phyloP scores from a whole-genome alignment of 164 flowering plant genomes.

The Vitis rotundifolia region DNA sequence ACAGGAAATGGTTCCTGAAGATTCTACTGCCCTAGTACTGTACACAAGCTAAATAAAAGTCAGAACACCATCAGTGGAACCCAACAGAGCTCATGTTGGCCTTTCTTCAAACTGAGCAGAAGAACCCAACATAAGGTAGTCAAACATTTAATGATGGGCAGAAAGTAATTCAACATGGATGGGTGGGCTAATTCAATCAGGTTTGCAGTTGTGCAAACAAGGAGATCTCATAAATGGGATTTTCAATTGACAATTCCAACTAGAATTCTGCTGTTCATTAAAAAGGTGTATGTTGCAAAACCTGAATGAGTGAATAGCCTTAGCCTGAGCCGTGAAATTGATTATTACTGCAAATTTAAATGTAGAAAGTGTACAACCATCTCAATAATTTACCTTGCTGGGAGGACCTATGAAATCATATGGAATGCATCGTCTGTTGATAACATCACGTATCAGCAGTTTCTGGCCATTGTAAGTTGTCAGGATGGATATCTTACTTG shows the following conservation, averaged over 20 bases:
- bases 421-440: slow-evolving; percentile 74
- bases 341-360: not conserved
- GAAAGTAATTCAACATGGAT: too few relatives aligned
- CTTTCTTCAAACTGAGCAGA: not conserved
- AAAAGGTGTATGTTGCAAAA: too few relatives aligned
- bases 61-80: not conserved
- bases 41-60: not conserved
- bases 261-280: too few relatives aligned
- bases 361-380: not conserved
- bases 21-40: not conserved
- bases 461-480: slow-evolving; percentile 99
- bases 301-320: not conserved
- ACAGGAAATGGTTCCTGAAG: not conserved
- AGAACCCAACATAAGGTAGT: not conserved
- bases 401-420: slow-evolving; percentile 85
- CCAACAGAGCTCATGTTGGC: not conserved
- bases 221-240: too few relatives aligned
- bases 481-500: slow-evolving; percentile 89
- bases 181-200: too few relatives aligned
- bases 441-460: slow-evolving; percentile 93
- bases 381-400: slow-evolving; percentile 56
- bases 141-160: too few relatives aligned
- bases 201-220: too few relatives aligned
- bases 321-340: not conserved
- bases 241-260: too few relatives aligned